Percentiles rank a stretch among this genome's conserved stretches.
These are phyloP conservation scores for Rhinocladiella similis DNA, from an alignment of 2,329 filamentous ascomycete species.

Conservation along the genomic window DNA sequence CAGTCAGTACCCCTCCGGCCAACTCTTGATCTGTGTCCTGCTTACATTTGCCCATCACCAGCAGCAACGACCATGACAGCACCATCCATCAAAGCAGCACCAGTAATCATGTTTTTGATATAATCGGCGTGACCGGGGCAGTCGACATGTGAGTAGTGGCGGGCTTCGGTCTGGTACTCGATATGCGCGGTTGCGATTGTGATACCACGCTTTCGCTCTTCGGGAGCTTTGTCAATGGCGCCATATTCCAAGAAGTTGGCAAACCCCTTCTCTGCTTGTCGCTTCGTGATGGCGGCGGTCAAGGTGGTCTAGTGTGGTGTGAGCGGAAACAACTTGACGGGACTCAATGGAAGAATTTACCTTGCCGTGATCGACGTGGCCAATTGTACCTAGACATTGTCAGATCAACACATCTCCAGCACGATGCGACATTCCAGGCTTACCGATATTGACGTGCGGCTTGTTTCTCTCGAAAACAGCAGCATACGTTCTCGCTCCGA, in stretches of 20 bases:
- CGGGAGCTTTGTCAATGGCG: slow-evolving; percentile 96
- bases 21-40: not conserved
- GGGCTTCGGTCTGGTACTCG: slow-evolving; percentile 90
- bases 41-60: slow-evolving; percentile 93
- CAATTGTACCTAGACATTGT: slow-evolving; percentile 73
- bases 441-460: slow-evolving; percentile 98
- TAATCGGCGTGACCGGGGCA: slow-evolving; percentile 99
- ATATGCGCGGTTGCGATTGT: slow-evolving; percentile 98
- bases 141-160: slow-evolving; percentile 99
- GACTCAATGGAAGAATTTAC: slow-evolving; percentile 49
- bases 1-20: not conserved
- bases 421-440: slow-evolving; percentile 27
- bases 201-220: slow-evolving; percentile 99
- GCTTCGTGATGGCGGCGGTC: slow-evolving; percentile 97
- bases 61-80: slow-evolving; percentile 98
- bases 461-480: slow-evolving; percentile 80
- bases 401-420: not conserved
- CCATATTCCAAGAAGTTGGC: slow-evolving; percentile 97
- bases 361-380: slow-evolving; percentile 99
- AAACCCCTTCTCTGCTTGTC: slow-evolving; percentile 90
- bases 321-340: slow-evolving; percentile 19
- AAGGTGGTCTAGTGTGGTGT: slow-evolving; percentile 74
- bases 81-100: slow-evolving; percentile 98
- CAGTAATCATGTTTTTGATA: slow-evolving; percentile 99
- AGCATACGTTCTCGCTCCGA: slow-evolving; percentile 57